Conservation (phyloP, 306 rosid species). For the Prunus fruticosa region DNA sequence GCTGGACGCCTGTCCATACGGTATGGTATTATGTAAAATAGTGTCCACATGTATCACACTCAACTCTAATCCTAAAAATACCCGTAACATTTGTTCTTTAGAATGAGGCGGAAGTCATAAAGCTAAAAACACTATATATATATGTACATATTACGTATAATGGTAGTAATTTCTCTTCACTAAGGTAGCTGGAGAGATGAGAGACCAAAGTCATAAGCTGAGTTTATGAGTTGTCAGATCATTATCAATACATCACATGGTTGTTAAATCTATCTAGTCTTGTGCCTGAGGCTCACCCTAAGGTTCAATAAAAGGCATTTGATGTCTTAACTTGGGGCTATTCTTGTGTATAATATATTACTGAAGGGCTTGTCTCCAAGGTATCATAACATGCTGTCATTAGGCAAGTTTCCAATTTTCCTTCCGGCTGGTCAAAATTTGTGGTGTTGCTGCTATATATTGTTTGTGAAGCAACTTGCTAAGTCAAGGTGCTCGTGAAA, state of each 20-base stretch:
- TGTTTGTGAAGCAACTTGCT: not conserved
- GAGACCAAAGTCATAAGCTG: not conserved
- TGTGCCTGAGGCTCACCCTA: not conserved
- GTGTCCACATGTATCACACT: not conserved
- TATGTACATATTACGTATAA: not conserved
- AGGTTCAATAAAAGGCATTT: not conserved
- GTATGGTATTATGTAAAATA: conserved; percentile 36
- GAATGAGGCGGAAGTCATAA: not conserved
- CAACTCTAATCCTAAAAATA: too few species aligned
- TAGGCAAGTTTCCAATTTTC: not conserved
- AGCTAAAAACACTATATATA: not conserved
- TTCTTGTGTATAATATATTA: not conserved
- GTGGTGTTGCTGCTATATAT: not conserved
- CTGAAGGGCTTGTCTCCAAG: not conserved
- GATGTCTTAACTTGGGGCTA: not conserved
- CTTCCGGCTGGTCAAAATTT: not conserved
- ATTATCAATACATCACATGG: not conserved
- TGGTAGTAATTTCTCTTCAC: not conserved
- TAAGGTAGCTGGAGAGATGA: not conserved
- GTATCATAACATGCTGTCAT: not conserved
- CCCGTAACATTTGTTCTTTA: too few species aligned
- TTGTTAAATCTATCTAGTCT: not conserved
- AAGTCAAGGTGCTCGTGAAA: not conserved
- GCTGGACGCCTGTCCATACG: conserved; percentile 98
- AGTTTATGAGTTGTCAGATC: not conserved